Conservation (phyloP, 495 filamentous ascomycete species). For the Venustampulla echinocandica region DNA sequence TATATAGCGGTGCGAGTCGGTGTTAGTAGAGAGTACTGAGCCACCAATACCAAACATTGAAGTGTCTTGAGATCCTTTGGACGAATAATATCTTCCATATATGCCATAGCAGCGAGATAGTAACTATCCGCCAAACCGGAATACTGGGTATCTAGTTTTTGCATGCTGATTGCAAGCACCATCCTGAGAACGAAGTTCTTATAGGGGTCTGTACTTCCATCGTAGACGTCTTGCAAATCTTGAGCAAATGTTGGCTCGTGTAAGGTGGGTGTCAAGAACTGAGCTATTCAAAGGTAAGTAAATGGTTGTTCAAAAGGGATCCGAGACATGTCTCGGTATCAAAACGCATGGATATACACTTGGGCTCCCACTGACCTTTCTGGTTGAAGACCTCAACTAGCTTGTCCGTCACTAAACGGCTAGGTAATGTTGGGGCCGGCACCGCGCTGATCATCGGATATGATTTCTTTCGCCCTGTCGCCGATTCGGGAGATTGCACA, state of each 20-base stretch:
- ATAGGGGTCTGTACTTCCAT: slow-evolving; percentile 64
- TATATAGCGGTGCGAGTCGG: slow-evolving; percentile 84
- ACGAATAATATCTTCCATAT: slow-evolving; percentile 66
- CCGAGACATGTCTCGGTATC: not conserved
- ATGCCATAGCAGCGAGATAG: slow-evolving; percentile 77
- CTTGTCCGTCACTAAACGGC: slow-evolving; percentile 54
- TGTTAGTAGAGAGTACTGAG: slow-evolving; percentile 84
- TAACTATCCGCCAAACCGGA: slow-evolving; percentile 84
- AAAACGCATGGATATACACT: not conserved
- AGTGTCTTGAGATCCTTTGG: slow-evolving; percentile 78
- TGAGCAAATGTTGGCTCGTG: slow-evolving; percentile 73
- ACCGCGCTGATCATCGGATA: slow-evolving; percentile 74
- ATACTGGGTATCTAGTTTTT: slow-evolving; percentile 70
- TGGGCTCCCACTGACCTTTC: slow-evolving; percentile 51
- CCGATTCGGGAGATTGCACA: slow-evolving; percentile 29
- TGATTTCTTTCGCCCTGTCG: slow-evolving; percentile 36
- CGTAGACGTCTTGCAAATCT: slow-evolving; percentile 72
- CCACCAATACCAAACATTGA: slow-evolving; percentile 83
- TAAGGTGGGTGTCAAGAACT: slow-evolving; percentile 74
- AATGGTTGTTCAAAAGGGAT: not conserved
- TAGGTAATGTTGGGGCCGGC: slow-evolving; percentile 61
- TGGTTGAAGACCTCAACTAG: slow-evolving; percentile 72
- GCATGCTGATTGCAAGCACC: slow-evolving; percentile 86
- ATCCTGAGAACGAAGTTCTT: slow-evolving; percentile 80
- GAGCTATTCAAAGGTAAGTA: slow-evolving; percentile 46